Evolutionary conservation across 2,329 filamentous ascomycete species (phyloP), one percentile per base, ranked within the genome.

Genomic region (Nemania diffusa): DNA sequence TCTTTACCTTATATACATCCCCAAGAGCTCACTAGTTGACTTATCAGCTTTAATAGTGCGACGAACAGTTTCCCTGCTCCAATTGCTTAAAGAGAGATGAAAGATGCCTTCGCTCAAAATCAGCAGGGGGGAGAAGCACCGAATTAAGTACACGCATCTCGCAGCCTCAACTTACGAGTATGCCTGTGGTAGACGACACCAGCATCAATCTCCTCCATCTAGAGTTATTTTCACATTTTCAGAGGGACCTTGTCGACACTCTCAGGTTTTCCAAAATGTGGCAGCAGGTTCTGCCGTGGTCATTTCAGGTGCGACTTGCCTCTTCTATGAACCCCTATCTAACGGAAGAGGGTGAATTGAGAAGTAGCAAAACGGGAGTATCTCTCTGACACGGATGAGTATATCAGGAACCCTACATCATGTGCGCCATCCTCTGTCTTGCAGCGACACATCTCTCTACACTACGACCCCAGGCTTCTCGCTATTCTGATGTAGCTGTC

Each of bases 181-280:
- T 15, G 3, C 8, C 42, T 1, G 24, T 26, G 17, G 51, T 40
- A 15, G 53, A 51, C 9, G 17, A 63, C 20, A 29, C 53, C 2
- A 22, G 5, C 22, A 52, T 66, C 15, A 66, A 66, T 34, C 52
- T 66, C 22, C 58, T 66, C 1, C 64, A 66, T 22, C 20, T 66
- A n/a, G 64, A 66, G 44, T 24, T 66, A 24, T 66, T 66, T n/a
- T 62, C 50, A 2, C 64, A 66, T 66, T 66, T 66, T n/a, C 32
- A 66, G 22, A 62, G 44, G 3, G 46, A 57, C 5, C 44, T 66
- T 22, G 32, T 66, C 17, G 27, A 57, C 13, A 66, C 51, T 44
- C 64, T 66, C 15, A 40, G 51, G 20, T 66, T 66, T 27, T 46
- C 64, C 15, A 52, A 57, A 27, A 62, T 66, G 1, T 66, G 64